Base-by-base conservation (phyloP, 2,329 filamentous ascomycete species). In the Pseudocercospora macadamiae region DNA sequence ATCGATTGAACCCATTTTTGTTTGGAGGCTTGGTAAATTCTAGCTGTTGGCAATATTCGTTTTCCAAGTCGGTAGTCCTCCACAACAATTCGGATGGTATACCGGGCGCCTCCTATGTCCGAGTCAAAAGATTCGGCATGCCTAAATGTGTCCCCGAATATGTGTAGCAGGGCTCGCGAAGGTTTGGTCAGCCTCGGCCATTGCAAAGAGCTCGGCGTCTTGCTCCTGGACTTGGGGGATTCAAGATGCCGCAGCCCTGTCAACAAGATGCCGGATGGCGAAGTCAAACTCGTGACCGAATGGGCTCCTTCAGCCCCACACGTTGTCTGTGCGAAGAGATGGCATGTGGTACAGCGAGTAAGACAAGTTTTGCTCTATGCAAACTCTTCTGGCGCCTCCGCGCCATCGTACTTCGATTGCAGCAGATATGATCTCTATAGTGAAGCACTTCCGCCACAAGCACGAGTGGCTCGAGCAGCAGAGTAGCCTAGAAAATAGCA, bases 401-500 rank as follows among this genome's bases (percentile, higher is more conserved):
- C n/a, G n/a, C 30, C 30, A n/a, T 12, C 6, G 30, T n/a, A 3
- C 10, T 34, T 34, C 30, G 3, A 34, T n/a, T 3, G 30, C 30
- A 7, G 10, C 30, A 34, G 30, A 34, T 34, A 7, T 34, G 30
- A 34, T 34, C 10, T 34, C 30, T 34, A n/a, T 34, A n/a, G 10
- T 7, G 3, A 34, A 34, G 6, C 10, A 34, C 6, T 9, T 7
- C n/a, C 6, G 30, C 30, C 6, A 34, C 30, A 34, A 34, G 30
- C 30, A 34, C 30, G n/a, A 12, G 10, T 34, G 30, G n/a, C 30
- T n/a, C n/a, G 6, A 34, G 30, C 30, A n/a, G 10, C 6, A n/a
- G 30, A 34, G 30, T 34, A 51, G 10, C 8, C 54, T 67, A 74
- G 30, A 74, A 74, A 23, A 74, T 74, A n/a, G 71, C 73, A 14